These are phyloP conservation scores for Penicillium aurantiogriseum DNA, from an alignment of 2,329 filamentous ascomycete genomes.

Conservation along the genomic window DNA sequence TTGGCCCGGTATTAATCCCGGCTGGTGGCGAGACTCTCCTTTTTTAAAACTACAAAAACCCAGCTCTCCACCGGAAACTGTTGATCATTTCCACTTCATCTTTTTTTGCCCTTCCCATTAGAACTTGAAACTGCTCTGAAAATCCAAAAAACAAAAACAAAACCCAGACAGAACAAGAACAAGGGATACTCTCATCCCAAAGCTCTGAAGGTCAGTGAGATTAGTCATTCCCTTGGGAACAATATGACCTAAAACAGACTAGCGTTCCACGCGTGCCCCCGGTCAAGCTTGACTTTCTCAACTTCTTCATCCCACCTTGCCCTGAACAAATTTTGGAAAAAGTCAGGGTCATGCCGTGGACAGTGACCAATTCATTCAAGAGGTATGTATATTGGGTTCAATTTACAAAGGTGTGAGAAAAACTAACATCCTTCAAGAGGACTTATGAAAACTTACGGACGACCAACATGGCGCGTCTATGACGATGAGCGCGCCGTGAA, in stretches of 20 bases:
- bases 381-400: constrained; percentile 33
- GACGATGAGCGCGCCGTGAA: constrained; percentile 47
- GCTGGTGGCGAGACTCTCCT: constrained; percentile 6
- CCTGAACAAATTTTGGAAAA: background rate
- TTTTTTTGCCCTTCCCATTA: too few species aligned
- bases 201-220: background rate
- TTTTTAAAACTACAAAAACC: background rate
- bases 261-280: constrained; percentile 25
- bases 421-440: constrained; percentile 37
- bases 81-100: background rate
- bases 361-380: constrained; percentile 53
- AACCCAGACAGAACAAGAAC: too few species aligned
- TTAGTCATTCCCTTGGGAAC: constrained; percentile 13
- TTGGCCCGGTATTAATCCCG: constrained; percentile 1
- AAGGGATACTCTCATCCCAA: too few species aligned
- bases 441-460: constrained; percentile 51
- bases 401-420: background rate
- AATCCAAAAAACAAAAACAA: background rate
- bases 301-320: constrained; percentile 8
- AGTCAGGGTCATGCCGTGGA: constrained; percentile 47
- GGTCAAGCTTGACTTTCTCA: constrained; percentile 13
- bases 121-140: background rate
- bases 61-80: background rate
- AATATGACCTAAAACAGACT: constrained; percentile 31
- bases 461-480: constrained; percentile 48